These are phyloP conservation scores for Ceratocystis ficicola DNA, from an alignment of 2,329 filamentous ascomycete species.

Conservation along the genomic window DNA sequence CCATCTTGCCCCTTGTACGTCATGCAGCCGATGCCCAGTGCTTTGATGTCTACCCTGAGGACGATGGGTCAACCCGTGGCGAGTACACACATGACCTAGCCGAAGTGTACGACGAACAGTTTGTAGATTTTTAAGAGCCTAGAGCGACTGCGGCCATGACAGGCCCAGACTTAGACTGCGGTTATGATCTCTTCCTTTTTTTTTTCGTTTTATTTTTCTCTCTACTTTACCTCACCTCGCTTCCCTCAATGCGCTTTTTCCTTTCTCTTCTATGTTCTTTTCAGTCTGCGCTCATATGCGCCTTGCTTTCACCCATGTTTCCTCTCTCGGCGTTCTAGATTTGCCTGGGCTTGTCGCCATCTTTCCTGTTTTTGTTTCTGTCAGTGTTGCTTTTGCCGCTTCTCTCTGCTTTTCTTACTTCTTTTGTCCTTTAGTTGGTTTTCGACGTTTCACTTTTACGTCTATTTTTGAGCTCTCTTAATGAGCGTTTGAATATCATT, in stretches of 20 bases:
- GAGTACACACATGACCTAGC: slow-evolving; percentile 58
- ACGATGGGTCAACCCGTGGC: slow-evolving; percentile 43
- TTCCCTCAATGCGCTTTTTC: neutral
- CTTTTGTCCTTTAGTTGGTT: neutral
- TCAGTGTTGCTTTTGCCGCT: neutral
- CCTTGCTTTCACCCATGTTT: neutral
- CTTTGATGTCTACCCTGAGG: slow-evolving; percentile 73
- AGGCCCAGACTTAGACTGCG: neutral
- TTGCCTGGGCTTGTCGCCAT: neutral
- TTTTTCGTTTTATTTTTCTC: neutral
- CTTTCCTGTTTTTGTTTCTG: neutral
- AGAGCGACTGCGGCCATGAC: neutral
- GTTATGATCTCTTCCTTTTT: neutral
- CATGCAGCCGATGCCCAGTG: slow-evolving; percentile 65
- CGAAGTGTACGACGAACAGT: slow-evolving; percentile 56
- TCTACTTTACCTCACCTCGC: neutral
- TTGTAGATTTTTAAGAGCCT: slow-evolving; percentile 53
- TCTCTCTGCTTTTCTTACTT: neutral
- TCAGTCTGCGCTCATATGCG: neutral
- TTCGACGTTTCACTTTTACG: neutral
- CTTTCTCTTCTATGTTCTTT: neutral
- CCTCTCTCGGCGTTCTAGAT: neutral
- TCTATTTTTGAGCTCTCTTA: slow-evolving; percentile 3
- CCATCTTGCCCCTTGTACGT: slow-evolving; percentile 62
- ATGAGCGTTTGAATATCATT: neutral